Base-by-base conservation (phyloP, 805 yeast genomes). In the Wickerhamomyces kurtzmanii region DNA sequence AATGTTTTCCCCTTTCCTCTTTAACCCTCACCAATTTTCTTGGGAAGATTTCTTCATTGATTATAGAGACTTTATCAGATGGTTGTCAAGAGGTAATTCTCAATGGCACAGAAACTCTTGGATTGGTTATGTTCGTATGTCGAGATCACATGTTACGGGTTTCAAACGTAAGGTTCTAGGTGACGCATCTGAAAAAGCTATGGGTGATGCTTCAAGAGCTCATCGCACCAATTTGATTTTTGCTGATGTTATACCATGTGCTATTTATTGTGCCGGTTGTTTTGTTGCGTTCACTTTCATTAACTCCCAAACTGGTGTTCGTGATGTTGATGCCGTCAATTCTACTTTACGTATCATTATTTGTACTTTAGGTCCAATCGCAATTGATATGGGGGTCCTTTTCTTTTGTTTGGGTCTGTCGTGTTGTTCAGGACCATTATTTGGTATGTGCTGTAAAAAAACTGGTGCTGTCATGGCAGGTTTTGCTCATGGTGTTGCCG, bases 21-120 rank as follows among this genome's bases (percentile, higher is more conserved):
- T 85, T 74, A 91, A 91, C 62, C 98, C 98, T 26, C 96, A 89
- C 62, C 97, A 91, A 65, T 91, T 87, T 57, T 75, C 96, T 28
- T 80, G 93, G 87, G 82, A 78, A 53, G 96, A 87, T 59, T 89
- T 81, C 73, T 85, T 89, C 61, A 75, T 89, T 53, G 98, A 91
- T 57, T 91, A 91, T 71, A 75, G 95, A 57, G 94, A 85, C 51
- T 91, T 72, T 60, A 78, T 87, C 49, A 72, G 84, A 63, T 81
- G 93, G 93, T 63, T 81, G 48, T 74, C 85, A n/a, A 76, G 91
- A 67, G 93, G 93, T 70, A 81, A 81, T 62, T 75, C 81, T 44
- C 77, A 79, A 53, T 81, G 84, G 78, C 89, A 81, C 62, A 75
- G 84, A 65, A 79, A 79, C 60, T 80, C 91, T 6, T 81, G 93